A percentile compares a stretch with the other conserved stretches of the same genome.
These are phyloP conservation scores for Talaromyces trachyspermus DNA, from an alignment of 495 filamentous ascomycete species.

Conservation along the genomic window DNA sequence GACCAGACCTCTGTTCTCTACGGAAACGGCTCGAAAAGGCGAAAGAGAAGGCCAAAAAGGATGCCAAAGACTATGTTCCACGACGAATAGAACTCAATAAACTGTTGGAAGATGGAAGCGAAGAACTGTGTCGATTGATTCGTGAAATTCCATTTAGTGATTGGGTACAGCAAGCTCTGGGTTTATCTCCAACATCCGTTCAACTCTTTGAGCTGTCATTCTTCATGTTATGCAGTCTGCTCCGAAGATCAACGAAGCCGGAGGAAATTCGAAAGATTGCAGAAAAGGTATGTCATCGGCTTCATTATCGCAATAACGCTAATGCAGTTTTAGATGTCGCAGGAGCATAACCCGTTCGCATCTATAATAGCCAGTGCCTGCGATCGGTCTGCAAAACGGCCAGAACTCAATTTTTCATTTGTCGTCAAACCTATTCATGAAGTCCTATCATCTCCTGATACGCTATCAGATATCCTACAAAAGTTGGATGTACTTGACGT, in stretches of 20 bases:
- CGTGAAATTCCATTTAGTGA: background rate
- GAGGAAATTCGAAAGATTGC: background rate
- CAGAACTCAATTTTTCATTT: background rate
- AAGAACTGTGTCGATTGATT: background rate
- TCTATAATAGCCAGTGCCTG: background rate
- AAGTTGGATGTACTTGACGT: background rate
- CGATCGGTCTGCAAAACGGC: background rate
- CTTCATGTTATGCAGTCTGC: background rate
- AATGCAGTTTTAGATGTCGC: background rate
- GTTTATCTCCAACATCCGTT: background rate
- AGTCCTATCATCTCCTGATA: background rate
- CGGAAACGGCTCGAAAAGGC: background rate
- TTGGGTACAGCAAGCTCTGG: background rate
- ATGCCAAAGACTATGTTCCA: background rate
- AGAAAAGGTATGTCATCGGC: background rate
- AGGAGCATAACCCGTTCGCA: background rate
- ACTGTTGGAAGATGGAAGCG: background rate
- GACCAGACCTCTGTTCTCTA: background rate
- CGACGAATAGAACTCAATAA: background rate
- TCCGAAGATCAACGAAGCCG: background rate
- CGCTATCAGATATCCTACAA: background rate
- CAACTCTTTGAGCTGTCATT: background rate
- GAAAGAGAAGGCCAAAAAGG: background rate
- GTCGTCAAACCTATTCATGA: background rate
- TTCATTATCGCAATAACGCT: background rate